These are phyloP conservation scores for Tetradesmus obliquus DNA, from an alignment of 139 green algal species.

Conservation along the genomic window DNA sequence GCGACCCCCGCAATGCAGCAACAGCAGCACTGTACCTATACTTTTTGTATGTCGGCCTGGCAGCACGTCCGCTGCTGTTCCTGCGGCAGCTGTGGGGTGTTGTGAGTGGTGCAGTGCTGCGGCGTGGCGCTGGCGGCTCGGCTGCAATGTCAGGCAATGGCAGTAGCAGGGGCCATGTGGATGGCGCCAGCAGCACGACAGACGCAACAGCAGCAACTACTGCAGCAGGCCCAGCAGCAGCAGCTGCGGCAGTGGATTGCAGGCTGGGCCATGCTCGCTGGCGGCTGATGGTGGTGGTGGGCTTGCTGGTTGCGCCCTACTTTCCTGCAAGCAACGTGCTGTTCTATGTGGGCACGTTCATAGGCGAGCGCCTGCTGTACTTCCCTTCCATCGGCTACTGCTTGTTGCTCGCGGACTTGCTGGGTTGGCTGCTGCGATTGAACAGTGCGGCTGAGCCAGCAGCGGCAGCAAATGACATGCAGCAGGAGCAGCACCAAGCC, in stretches of 20 bases:
- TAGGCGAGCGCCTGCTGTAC: conserved; percentile 87
- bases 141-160: background rate
- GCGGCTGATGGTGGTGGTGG: conserved; percentile 65
- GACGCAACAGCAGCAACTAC: background rate
- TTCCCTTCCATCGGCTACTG: conserved; percentile 80
- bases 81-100: conserved; percentile 45
- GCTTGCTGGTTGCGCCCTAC: conserved; percentile 76
- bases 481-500: background rate
- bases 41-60: conserved; percentile 34
- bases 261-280: conserved; percentile 49
- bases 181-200: background rate
- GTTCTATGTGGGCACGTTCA: conserved; percentile 89
- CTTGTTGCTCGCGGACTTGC: conserved; percentile 66
- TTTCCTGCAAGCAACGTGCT: conserved; percentile 85
- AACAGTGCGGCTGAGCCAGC: background rate
- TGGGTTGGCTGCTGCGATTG: conserved; percentile 37
- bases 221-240: background rate
- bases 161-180: background rate
- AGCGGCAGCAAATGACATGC: background rate
- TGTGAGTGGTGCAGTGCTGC: background rate
- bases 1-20: conserved; percentile 67
- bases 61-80: conserved; percentile 45
- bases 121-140: background rate
- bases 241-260: background rate
- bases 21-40: conserved; percentile 59